These are phyloP conservation scores for Diaporthe ampelina DNA, from an alignment of 2,329 filamentous ascomycete genomes.

Conservation along the genomic window DNA sequence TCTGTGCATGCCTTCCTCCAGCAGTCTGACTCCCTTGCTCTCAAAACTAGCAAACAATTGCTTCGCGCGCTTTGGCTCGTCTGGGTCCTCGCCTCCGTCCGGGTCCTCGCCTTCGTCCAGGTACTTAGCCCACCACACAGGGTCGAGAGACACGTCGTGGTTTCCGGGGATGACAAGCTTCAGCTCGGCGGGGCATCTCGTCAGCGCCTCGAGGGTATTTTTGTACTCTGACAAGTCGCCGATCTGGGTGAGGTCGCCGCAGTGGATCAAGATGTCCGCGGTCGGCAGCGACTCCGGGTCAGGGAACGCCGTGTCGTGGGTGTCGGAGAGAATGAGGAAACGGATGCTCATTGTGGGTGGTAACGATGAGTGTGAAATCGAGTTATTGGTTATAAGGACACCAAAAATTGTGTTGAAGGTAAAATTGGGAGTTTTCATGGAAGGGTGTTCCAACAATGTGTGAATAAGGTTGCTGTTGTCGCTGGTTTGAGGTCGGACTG, in stretches of 20 bases:
- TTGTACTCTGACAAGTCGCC: background rate
- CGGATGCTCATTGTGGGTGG: background rate
- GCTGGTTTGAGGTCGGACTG: background rate
- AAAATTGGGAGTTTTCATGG: background rate
- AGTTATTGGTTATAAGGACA: background rate
- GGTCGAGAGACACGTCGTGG: slow-evolving; percentile 1
- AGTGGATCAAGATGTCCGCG: background rate
- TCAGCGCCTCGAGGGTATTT: background rate
- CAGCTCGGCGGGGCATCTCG: background rate
- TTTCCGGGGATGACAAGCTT: background rate
- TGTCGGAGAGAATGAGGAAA: slow-evolving; percentile 3
- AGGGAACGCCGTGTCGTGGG: slow-evolving; percentile 13
- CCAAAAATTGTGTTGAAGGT: too few relatives aligned
- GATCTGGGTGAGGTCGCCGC: slow-evolving; percentile 6
- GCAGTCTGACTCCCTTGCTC: background rate
- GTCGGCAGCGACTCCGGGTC: background rate
- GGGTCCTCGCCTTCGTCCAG: background rate
- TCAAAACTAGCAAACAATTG: background rate
- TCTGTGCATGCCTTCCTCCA: background rate
- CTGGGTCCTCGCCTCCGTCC: background rate
- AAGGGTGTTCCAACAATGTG: background rate
- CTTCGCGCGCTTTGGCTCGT: background rate
- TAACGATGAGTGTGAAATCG: background rate
- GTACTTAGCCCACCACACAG: background rate
- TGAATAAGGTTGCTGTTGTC: too few relatives aligned